These are phyloP conservation scores for Evernia prunastri DNA, from an alignment of 495 filamentous ascomycete genomes.

Conservation along the genomic window DNA sequence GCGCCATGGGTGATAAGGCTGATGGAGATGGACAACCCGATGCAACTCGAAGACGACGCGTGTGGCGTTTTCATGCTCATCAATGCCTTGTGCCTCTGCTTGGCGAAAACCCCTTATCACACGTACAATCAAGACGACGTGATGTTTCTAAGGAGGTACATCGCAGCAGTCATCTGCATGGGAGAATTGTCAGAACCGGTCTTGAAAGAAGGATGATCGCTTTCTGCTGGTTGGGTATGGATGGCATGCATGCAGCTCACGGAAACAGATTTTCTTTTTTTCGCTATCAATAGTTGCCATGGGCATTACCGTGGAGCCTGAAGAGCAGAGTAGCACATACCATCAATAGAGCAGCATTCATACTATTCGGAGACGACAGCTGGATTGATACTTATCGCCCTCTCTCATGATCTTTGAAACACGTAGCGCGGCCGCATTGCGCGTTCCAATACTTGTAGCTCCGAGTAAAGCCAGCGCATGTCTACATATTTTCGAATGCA, in stretches of 20 bases:
- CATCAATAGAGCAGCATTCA: no score
- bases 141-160: background rate
- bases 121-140: background rate
- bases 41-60: background rate
- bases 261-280: background rate
- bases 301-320: background rate
- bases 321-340: background rate
- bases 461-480: no score
- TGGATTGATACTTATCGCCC: no score
- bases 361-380: no score
- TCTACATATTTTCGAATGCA: no score
- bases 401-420: no score
- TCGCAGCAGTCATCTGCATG: background rate
- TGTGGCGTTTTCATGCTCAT: background rate
- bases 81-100: background rate
- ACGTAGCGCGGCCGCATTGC: no score
- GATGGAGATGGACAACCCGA: background rate
- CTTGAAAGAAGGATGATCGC: background rate
- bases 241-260: background rate
- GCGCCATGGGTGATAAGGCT: background rate
- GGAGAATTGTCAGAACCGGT: background rate
- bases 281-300: background rate
- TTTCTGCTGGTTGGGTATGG: background rate
- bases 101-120: background rate
- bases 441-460: no score